Base-by-base conservation (phyloP, 768 basidiomycete species). In the Chlorophyllum brunneum region DNA sequence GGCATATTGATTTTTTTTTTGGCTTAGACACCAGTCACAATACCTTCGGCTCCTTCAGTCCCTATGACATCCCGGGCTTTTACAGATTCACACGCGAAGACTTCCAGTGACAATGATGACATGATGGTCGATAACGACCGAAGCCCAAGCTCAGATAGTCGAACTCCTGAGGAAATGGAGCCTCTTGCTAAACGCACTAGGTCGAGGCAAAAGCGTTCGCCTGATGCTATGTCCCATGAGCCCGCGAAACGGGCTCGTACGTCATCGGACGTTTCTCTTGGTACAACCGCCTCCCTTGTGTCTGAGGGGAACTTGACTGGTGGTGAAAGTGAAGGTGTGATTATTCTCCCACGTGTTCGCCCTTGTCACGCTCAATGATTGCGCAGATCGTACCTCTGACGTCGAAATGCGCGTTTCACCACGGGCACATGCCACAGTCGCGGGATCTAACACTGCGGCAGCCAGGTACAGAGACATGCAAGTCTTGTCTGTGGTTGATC, bases 161-260 rank as follows among this genome's bases (percentile, higher is more conserved):
- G 27, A 61, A 61, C 30, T 58, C 56, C 30, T 34, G 22, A 39
- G 6, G 42, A 26, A 7, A 16, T 11, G 58, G 61, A 36, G 59
- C 53, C 22, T 40, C 30, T 36, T 2, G 15, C 54, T 10, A 48
- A 33, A 42, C 39, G 46, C 10, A 54, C 43, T n/a, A 38, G 43
- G 27, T 54, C 48, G 6, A 48, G 34, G 18, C 29, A 46, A 9
- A 54, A 48, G 15, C 46, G 54, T 7, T 22, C 18, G 2, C 36
- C 43, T 5, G 34, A 53, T 39, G 3, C 43, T 4, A 5, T 45
- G 29, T 46, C 37, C 7, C 44, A 53, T 29, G 43, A 31, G 18
- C 42, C 51, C 22, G 36, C 37, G 23, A 53, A 53, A 22, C 51
- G 51, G 23, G 29, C 16, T 9, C 51, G 51, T 3, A 53, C 26